Percentiles rank a stretch among this genome's conserved stretches.
Conservation (phyloP, 768 basidiomycete genomes). For the Rubroboletus satanas region DNA sequence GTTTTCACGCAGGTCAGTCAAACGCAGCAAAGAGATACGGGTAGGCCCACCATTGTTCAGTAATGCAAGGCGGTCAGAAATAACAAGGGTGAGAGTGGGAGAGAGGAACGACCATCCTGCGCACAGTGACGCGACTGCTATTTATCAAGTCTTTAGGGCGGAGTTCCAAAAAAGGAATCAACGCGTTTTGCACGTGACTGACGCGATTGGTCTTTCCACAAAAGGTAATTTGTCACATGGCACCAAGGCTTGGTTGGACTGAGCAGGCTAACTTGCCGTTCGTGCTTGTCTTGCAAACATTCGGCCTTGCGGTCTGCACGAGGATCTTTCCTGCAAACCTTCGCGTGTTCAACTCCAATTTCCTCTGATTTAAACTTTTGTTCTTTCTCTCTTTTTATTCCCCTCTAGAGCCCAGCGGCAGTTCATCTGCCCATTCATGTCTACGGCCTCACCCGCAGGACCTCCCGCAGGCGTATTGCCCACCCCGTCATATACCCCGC, state of each 20-base stretch:
- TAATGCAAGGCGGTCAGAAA: slow-evolving; percentile 3
- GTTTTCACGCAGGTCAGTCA: slow-evolving; percentile 11
- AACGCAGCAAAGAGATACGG: background rate
- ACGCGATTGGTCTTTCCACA: slow-evolving; percentile 21
- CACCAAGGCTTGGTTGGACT: slow-evolving; percentile 15
- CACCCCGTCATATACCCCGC: slow-evolving; percentile 35
- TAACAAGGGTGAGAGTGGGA: slow-evolving; percentile 19
- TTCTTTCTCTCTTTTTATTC: slow-evolving; percentile 1
- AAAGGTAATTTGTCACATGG: slow-evolving; percentile 21
- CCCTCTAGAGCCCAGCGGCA: slow-evolving; percentile 17
- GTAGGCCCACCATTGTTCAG: slow-evolving; percentile 32
- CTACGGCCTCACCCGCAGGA: slow-evolving; percentile 25
- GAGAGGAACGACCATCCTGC: slow-evolving; percentile 1
- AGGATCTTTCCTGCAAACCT: slow-evolving; percentile 23
- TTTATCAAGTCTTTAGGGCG: slow-evolving; percentile 31
- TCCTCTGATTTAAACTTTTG: slow-evolving; percentile 14
- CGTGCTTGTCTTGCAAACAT: background rate
- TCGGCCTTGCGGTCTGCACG: slow-evolving; percentile 33
- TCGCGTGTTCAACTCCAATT: slow-evolving; percentile 16
- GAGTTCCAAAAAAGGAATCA: slow-evolving; percentile 31
- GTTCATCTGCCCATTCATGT: slow-evolving; percentile 33
- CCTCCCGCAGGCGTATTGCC: slow-evolving; percentile 34
- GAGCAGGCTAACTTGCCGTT: slow-evolving; percentile 3
- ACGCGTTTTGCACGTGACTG: slow-evolving; percentile 35
- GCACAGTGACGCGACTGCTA: slow-evolving; percentile 23